Evolutionary conservation across 306 rosid genomes (phyloP).

Genomic region (Hippophae rhamnoides): DNA sequence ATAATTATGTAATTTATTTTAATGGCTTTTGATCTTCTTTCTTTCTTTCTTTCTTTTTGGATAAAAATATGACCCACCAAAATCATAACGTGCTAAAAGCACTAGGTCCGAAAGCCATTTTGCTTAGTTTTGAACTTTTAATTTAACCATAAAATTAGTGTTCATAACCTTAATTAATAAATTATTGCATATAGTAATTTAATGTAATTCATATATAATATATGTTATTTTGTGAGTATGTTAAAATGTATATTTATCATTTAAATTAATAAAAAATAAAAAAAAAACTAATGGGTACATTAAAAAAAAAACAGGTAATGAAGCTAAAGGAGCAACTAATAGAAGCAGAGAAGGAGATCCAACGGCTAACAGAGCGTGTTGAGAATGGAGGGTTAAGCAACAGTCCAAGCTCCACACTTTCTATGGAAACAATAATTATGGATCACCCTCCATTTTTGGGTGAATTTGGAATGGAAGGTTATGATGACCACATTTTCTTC

Average conservation of each 20-base stretch:
- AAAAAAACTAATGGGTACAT: neutral
- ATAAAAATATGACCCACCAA: too few relatives aligned
- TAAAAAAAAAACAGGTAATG: conserved; percentile 31
- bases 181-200: too few relatives aligned
- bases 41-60: too few relatives aligned
- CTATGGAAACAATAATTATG: conserved; percentile 35
- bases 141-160: too few relatives aligned
- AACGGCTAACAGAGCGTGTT: conserved; percentile 27
- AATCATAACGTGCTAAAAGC: too few relatives aligned
- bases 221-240: neutral
- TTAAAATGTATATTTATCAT: neutral
- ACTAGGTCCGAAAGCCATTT: too few relatives aligned
- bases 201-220: too few relatives aligned
- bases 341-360: conserved; percentile 55
- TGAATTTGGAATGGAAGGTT: conserved; percentile 47
- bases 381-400: conserved; percentile 34
- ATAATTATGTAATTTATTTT: too few relatives aligned
- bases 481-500: conserved; percentile 34
- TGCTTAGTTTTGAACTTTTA: too few relatives aligned
- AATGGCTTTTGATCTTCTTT: too few relatives aligned
- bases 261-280: too few relatives aligned
- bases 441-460: conserved; percentile 54
- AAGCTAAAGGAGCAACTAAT: conserved; percentile 52
- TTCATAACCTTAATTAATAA: too few relatives aligned
- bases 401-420: conserved; percentile 52